These are phyloP conservation scores for Leucosporidium yakuticum DNA, from an alignment of 768 basidiomycete genomes.

Conservation along the genomic window DNA sequence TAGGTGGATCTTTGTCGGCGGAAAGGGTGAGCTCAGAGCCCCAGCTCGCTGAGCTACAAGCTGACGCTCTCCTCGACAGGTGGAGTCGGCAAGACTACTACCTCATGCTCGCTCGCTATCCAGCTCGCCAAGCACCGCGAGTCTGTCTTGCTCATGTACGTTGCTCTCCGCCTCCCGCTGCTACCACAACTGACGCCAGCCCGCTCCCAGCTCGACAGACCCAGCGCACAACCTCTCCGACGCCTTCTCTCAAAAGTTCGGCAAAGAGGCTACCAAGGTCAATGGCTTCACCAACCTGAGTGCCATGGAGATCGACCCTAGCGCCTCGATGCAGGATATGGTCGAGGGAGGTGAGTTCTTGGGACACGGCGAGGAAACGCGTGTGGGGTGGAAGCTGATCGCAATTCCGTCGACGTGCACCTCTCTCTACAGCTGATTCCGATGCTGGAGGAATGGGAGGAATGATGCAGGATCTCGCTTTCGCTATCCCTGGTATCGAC, in stretches of 20 bases:
- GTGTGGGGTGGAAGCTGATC: neutral
- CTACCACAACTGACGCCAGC: slow-evolving; percentile 1
- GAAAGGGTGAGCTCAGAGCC: slow-evolving; percentile 71
- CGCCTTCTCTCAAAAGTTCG: slow-evolving; percentile 98
- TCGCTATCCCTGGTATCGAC: slow-evolving; percentile 97
- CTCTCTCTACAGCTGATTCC: slow-evolving; percentile 5
- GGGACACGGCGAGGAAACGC: neutral
- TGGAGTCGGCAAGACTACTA: slow-evolving; percentile 84
- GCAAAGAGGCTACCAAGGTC: slow-evolving; percentile 93
- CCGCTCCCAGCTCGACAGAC: slow-evolving; percentile 65
- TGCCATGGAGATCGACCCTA: slow-evolving; percentile 99
- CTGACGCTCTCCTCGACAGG: neutral
- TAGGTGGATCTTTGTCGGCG: slow-evolving; percentile 99
- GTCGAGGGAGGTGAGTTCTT: slow-evolving; percentile 80
- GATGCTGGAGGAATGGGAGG: slow-evolving; percentile 75
- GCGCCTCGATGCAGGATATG: slow-evolving; percentile 97
- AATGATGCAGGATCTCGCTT: slow-evolving; percentile 99
- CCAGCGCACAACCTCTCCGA: slow-evolving; percentile 99
- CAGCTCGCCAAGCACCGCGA: slow-evolving; percentile 83
- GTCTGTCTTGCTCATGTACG: slow-evolving; percentile 91
- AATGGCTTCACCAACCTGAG: slow-evolving; percentile 94
- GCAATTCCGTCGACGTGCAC: neutral
- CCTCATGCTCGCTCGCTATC: slow-evolving; percentile 84
- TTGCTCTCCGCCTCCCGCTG: neutral
- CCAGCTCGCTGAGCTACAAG: neutral